phyloP scores from a whole-genome alignment of 805 yeast species.

The Cyberlindnera euphorbiiphila region DNA sequence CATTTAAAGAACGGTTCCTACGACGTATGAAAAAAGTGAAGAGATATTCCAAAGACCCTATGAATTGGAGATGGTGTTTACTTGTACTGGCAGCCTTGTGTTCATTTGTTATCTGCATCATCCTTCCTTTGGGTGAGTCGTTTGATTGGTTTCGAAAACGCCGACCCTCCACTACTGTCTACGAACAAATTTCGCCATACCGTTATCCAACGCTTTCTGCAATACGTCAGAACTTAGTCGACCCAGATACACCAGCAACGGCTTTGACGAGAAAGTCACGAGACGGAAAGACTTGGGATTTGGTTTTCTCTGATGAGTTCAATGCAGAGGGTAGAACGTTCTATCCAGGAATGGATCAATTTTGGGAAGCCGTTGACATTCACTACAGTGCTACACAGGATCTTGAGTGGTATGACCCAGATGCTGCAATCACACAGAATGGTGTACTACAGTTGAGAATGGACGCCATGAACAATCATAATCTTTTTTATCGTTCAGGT shows the following conservation, averaged over 20 bases:
- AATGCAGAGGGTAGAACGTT: conserved; percentile 46
- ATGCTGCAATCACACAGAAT: conserved; percentile 39
- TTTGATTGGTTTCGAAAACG: conserved; percentile 2
- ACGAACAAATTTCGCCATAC: conserved; percentile 49
- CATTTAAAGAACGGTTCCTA: conserved; percentile 4
- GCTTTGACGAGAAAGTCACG: conserved; percentile 36
- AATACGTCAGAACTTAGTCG: conserved; percentile 58
- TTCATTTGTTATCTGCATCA: not conserved
- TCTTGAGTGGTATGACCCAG: conserved; percentile 52
- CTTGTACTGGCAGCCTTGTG: not conserved
- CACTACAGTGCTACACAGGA: conserved; percentile 46
- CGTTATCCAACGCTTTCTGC: conserved; percentile 54
- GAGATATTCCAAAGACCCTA: not conserved
- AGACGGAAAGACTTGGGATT: conserved; percentile 37
- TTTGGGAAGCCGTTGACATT: conserved; percentile 41
- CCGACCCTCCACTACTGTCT: not conserved
- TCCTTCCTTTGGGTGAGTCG: conserved; percentile 4
- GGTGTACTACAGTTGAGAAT: conserved; percentile 38
- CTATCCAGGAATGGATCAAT: conserved; percentile 46
- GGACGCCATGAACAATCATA: conserved; percentile 42
- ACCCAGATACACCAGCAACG: conserved; percentile 63
- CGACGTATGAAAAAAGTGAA: not conserved
- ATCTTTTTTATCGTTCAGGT: conserved; percentile 42
- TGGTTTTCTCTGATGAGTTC: conserved; percentile 48
- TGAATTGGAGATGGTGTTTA: not conserved